Percentiles rank a stretch among this genome's conserved stretches.
Evolutionary conservation across 1,284 basidiomycete species (phyloP).

Genomic region (Mycocalia duriaeana): DNA sequence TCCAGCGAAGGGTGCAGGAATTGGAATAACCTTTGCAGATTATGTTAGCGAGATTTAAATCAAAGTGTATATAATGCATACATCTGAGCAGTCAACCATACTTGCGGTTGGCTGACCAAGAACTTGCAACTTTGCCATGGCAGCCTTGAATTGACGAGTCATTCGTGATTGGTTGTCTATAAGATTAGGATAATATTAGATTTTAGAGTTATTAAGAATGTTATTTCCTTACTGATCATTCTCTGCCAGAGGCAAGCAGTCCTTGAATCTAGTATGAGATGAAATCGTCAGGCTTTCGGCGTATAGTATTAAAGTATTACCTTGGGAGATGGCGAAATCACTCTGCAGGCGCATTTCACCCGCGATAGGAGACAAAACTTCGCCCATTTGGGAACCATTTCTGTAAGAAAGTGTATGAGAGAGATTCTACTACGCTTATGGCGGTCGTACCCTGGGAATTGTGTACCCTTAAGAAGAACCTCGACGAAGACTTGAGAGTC

Average conservation of each 20-base stretch:
- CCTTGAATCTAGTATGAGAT: too few relatives aligned
- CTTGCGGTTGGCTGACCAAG: background rate
- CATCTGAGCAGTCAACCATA: constrained; percentile 1
- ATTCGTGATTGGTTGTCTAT: background rate
- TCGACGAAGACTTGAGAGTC: constrained; percentile 14
- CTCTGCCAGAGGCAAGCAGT: constrained; percentile 3
- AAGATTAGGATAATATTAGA: background rate
- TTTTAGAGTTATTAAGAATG: background rate
- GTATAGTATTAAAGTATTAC: too few relatives aligned
- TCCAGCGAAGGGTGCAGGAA: background rate
- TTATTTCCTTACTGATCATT: background rate
- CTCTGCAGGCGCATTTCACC: constrained; percentile 19
- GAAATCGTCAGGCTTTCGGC: too few relatives aligned
- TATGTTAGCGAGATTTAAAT: background rate
- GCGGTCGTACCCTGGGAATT: constrained; percentile 12
- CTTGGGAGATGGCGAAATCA: constrained; percentile 10
- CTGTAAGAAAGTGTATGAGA: background rate
- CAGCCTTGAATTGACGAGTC: background rate
- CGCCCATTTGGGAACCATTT: constrained; percentile 9
- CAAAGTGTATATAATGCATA: background rate
- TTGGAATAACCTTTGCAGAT: background rate
- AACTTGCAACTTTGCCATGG: background rate
- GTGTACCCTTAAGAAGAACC: constrained; percentile 11
- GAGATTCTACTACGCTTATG: too few relatives aligned
- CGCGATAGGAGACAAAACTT: constrained; percentile 13